Evolutionary conservation across 108 stramenopile species (phyloP), one percentile per base, ranked within the genome.

Genomic region (Pseudonitzschia multiseries): DNA sequence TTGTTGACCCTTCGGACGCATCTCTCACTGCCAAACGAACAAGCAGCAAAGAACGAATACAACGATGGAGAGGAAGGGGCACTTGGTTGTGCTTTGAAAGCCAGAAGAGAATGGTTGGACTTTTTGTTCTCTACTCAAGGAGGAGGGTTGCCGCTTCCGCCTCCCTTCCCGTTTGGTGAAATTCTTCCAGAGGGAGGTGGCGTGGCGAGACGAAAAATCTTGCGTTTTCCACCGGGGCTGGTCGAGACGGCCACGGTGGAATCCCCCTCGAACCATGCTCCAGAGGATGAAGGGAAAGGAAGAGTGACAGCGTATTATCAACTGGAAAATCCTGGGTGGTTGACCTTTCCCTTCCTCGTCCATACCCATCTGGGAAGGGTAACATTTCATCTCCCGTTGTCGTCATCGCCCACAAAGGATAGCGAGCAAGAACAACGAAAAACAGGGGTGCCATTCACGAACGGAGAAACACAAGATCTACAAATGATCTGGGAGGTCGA

Each of bases 351-450:
- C 12, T 84, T 81, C 72, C 66, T 81, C 15, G 41, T 81, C 15
- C 83, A 84, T 64, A 81, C 80, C 27, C 83, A 84, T 48, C 22
- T 75, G 33, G 83, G 80, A 6, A 29, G 57, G 15, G 80, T 84
- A 29, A 29, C 48, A 31, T 83, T 84, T 65, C 57, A 52, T 17
- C 20, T 20, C 8, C 46, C 12, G 4, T 18, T 6, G 36, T 36
- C 6, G 36, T 36, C 36, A 36, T 36, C 36, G 36, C 36, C 36
- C 36, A 2, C 2, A 36, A 36, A 36, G 4, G 36, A 36, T 5
- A 36, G 36, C 36, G 6, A 36, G 2, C 36, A 36, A 36, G 36
- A 36, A 5, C 36, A 6, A 5, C 36, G 36, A 36, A 2, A 36
- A 36, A 36, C 6, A 36, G 36, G 6, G 6, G 36, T 6, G 36